Base-by-base conservation (phyloP, 1,139 yeast species). In the Wickerhamomyces sp. region DNA sequence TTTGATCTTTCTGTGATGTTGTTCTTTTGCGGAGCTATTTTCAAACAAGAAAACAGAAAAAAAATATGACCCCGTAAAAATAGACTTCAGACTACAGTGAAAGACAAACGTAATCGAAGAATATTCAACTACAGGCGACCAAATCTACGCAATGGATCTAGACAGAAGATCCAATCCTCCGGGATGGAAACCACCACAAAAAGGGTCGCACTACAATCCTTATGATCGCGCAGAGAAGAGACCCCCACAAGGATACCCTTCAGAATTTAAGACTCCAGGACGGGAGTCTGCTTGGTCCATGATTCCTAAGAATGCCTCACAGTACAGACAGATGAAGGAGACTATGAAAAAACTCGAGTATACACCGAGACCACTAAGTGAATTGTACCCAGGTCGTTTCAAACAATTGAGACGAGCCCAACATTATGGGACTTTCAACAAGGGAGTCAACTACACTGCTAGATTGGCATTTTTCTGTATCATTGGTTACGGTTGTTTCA, bases 231-330 rank as follows among this genome's bases (percentile, higher is more conserved):
- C 74, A 0, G 95, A 85, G 55, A 57, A 65, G 25, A 66, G 95
- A 34, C 95, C 95, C 0, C 74, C 94, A 0, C 78, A 77, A 53
- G 94, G 95, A 2, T 85, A 85, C 46, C 95, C 95, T 1, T 79
- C 89, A 11, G 95, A 85, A 55, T 84, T 66, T 56, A 64, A 68
- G 41, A 57, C 75, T 5, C 83, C 85, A 0, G 74, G 78, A 1
- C 64, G 63, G 30, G 61, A 68, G 35, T 77, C 77, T 16, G 55
- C 63, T 19, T 79, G 81, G 62, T 67, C 80, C 2, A 64, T 75
- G n/a, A 59, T 78, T 14, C 89, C 91, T 4, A 70, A 70, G 45
- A 78, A 72, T 50, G 79, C 87, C 4, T 70, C 83, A 2, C 87
- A 81, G 55, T 82, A 78, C 53, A 72, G 76, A 44, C 74, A 73